phyloP scores from a whole-genome alignment of 1,139 yeast species.

The Scheffersomyces segobiensis region DNA sequence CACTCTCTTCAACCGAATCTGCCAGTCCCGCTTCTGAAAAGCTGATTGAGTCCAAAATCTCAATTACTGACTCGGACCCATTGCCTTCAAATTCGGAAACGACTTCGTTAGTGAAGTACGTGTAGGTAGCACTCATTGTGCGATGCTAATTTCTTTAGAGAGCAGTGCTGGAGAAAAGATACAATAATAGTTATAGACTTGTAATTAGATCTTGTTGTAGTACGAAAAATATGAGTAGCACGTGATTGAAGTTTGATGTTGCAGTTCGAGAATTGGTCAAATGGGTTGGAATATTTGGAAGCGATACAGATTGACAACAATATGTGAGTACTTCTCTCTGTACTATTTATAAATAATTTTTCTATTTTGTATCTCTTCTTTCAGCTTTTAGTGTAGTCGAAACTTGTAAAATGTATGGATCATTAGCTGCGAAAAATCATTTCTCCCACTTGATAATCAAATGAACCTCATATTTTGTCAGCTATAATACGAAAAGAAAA shows the following conservation, averaged over 20 bases:
- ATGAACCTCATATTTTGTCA: not conserved
- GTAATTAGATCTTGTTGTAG: not conserved
- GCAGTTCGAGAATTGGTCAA: not conserved
- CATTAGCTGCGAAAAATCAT: not conserved
- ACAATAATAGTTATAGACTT: not conserved
- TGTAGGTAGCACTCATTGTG: slow-evolving; percentile 7
- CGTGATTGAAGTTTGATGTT: not conserved
- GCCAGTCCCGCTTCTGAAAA: slow-evolving; percentile 6
- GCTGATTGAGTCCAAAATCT: slow-evolving; percentile 16
- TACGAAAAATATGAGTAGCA: not conserved
- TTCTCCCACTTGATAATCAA: not conserved
- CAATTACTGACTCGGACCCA: slow-evolving; percentile 32
- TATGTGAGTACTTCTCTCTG: not conserved
- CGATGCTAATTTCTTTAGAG: not conserved
- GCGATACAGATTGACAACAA: too few relatives aligned
- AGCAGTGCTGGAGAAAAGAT: not conserved
- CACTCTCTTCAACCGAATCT: slow-evolving; percentile 8
- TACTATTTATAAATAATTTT: too few relatives aligned
- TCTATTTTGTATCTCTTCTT: not conserved
- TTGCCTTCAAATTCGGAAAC: slow-evolving; percentile 26
- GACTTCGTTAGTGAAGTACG: slow-evolving; percentile 31
- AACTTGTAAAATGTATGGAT: not conserved
- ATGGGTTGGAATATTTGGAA: not conserved
- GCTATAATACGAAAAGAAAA: not conserved
- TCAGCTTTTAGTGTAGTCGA: not conserved